Evolutionary conservation across 2,329 filamentous ascomycete genomes (phyloP), one percentile per base, ranked within the genome.

Genomic region (Fusarium sp.): DNA sequence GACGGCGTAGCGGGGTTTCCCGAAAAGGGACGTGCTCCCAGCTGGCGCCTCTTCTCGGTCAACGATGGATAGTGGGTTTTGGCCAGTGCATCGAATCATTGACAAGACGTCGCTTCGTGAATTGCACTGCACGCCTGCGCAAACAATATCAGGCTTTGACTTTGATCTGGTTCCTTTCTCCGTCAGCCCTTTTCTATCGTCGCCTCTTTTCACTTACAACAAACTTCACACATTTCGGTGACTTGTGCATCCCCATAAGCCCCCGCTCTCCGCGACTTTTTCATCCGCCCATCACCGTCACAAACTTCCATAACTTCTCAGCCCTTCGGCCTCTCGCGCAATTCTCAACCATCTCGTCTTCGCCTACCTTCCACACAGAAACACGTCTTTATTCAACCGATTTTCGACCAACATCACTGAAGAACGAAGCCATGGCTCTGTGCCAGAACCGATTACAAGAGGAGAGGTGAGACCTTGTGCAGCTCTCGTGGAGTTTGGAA

Each of bases 381-480:
- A 63, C 7, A 26, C 22, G 38, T 24, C 49, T n/a, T 26, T 51
- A 24, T 46, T 50, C 62, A 57, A 50, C 54, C 57, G 17, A 55
- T 36, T 36, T 47, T 46, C 45, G 40, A 17, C 42, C 49, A 44
- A 46, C 39, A 6, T 45, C 45, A 21, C 19, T 40, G 39, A 28
- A 36, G n/a, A 28, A 55, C 45, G 40, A 59, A 55, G 40, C n/a
- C 63, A 97, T 97, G 94, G 92, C 94, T 73, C 88, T 98, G 53
- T 97, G 94, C 78, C 89, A 92, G 77, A 97, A 97, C 78, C 88
- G 95, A 65, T 86, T 97, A 39, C 91, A 94, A 71, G 94, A 97
- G 81, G 94, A 97, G 84, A 86, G 94, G 93, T 94, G 86, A 71
- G 88, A 40, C 31, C 59, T 15, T 39, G 21, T 28, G 33, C 44